Base-by-base conservation (phyloP, 1,284 basidiomycete genomes). In the Fomitopsis palustris region DNA sequence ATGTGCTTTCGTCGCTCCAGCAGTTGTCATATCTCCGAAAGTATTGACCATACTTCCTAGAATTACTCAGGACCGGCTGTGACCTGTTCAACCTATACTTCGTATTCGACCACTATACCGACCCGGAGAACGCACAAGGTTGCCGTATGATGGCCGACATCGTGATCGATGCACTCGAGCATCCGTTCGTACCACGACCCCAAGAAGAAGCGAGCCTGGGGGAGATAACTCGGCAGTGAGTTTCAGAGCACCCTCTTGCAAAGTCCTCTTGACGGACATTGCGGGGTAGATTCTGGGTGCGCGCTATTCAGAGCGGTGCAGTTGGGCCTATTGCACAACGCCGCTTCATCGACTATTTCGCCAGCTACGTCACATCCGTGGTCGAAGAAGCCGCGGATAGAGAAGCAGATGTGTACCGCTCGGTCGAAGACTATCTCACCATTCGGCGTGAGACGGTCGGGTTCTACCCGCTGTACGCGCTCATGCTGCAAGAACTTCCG, bases 1-100 rank as follows among this genome's bases (percentile, higher is more conserved):
- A 4, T 3, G 62, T n/a, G 49, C 19, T 38, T 2, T 21, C 21
- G 38, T 17, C 7, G 6, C 16, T 12, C 5, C 0, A 17, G 29
- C 23, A 23, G 17, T 12, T 17, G 1, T 16, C 7, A 37, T 37
- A 21, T 23, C 4, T 19, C 14, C 29, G 7, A 14, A 33, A 6
- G 31, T 38, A 16, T 6, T 42, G 27, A 2, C 27, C 29, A 29
- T 21, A 21, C 19, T 17, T 23, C 38, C 29, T 45, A 71, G 71
- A 64, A 23, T 56, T 64, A 27, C 55, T 67, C 35, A 65, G 69
- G 1, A 62, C 63, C 25, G 62, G 59, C 1, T 77, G 75, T 61
- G 76, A 79, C 55, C 59, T 77, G 33, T 77, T 78, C 70, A 72
- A 72, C 39, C 64, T 77, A 9, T 72, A 74, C 58, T 77, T 77